Percentiles rank a stretch among this genome's conserved stretches.
Conservation (phyloP, 768 basidiomycete genomes). For the Filobasidium floriforme region DNA sequence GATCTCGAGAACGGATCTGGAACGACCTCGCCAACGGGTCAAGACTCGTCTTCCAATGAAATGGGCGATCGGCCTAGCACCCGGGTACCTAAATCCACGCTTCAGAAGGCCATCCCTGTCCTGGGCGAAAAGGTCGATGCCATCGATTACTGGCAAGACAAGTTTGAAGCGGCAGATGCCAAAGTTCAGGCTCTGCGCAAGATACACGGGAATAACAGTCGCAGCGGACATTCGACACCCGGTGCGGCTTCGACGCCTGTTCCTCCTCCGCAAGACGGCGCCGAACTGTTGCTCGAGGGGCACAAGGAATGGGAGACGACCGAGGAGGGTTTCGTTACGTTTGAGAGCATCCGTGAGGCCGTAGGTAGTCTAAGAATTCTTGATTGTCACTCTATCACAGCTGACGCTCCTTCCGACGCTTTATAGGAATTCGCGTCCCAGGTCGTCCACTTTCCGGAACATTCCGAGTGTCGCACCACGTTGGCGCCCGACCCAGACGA, state of each 20-base stretch:
- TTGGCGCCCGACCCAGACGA: conserved; percentile 90
- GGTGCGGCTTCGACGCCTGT: neutral
- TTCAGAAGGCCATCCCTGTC: conserved; percentile 14
- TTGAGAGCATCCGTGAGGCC: conserved; percentile 88
- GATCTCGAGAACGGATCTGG: neutral
- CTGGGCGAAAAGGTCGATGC: conserved; percentile 64
- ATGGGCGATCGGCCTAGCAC: conserved; percentile 12
- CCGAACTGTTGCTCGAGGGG: conserved; percentile 47
- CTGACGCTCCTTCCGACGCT: neutral
- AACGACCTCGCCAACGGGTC: neutral
- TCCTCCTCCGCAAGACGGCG: neutral
- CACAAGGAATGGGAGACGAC: conserved; percentile 53
- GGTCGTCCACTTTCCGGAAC: conserved; percentile 64
- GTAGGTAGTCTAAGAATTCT: conserved; percentile 49
- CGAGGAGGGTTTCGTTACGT: conserved; percentile 85
- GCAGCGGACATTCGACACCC: neutral
- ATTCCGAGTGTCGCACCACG: conserved; percentile 59
- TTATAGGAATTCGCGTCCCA: conserved; percentile 74
- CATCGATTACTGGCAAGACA: conserved; percentile 72
- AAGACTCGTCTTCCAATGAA: neutral
- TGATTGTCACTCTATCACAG: neutral
- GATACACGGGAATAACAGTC: conserved; percentile 24
- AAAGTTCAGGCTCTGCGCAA: conserved; percentile 66
- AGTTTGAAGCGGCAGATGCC: conserved; percentile 75
- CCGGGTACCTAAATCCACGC: conserved; percentile 1